Evolutionary conservation across 441 rosid species (phyloP).

Genomic region (Cnidoscolus chayamansa): DNA sequence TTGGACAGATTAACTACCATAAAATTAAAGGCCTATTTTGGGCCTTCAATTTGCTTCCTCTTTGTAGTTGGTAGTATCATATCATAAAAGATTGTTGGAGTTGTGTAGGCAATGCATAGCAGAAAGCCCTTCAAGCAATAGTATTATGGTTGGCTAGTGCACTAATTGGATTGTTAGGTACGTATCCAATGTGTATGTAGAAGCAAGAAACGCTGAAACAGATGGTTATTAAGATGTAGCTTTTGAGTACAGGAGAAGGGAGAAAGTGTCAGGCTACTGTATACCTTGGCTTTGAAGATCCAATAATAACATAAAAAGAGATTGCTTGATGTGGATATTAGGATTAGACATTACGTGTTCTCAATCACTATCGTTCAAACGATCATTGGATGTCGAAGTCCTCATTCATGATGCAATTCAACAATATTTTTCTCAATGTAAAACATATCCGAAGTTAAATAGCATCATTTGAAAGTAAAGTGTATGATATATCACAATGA

Average conservation of each 20-base stretch:
- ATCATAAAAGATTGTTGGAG: too few species aligned
- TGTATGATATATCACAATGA: too few species aligned
- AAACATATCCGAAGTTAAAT: not conserved
- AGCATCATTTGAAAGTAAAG: not conserved
- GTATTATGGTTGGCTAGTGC: conserved; percentile 14
- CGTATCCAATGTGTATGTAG: conserved; percentile 22
- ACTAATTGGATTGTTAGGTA: conserved; percentile 23
- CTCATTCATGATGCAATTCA: not conserved
- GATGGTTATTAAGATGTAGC: conserved; percentile 17
- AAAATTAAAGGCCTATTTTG: not conserved
- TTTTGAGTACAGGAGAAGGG: conserved; percentile 47
- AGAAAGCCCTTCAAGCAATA: conserved; percentile 14
- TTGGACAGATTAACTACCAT: not conserved
- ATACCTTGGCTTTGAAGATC: conserved; percentile 52
- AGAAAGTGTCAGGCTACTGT: conserved; percentile 10
- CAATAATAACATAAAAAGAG: conserved; percentile 12
- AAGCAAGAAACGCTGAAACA: conserved; percentile 21
- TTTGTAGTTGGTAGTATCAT: too few species aligned
- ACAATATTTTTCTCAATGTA: not conserved
- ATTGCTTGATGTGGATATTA: conserved; percentile 32
- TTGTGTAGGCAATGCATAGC: too few species aligned
- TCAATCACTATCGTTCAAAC: conserved; percentile 13
- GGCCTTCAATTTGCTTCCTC: too few species aligned
- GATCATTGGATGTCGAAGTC: not conserved
- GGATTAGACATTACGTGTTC: conserved; percentile 15